Evolutionary conservation across 805 yeast species (phyloP).

Genomic region (Brettanomyces naardenensis): DNA sequence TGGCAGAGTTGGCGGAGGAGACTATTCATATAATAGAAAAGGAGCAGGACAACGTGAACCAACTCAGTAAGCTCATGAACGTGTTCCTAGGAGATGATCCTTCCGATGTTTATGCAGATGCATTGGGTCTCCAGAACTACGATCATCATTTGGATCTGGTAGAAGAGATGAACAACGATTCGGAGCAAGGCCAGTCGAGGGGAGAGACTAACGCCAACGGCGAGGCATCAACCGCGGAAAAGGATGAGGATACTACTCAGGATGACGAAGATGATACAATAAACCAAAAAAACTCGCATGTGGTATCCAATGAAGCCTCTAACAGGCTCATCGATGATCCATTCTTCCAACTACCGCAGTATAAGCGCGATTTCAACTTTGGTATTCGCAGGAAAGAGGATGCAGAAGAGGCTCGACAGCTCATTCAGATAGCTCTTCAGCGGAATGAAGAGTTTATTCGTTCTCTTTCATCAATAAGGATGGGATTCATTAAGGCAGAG

Average conservation of each 20-base stretch:
- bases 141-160: slow-evolving; percentile 49
- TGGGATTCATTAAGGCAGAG: slow-evolving; percentile 72
- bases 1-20: slow-evolving; percentile 58
- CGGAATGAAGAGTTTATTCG: slow-evolving; percentile 81
- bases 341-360: slow-evolving; percentile 57
- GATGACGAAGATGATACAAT: slow-evolving; percentile 9
- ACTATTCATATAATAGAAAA: slow-evolving; percentile 71
- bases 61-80: slow-evolving; percentile 63
- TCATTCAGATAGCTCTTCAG: slow-evolving; percentile 72
- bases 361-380: slow-evolving; percentile 37
- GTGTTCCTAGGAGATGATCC: slow-evolving; percentile 87
- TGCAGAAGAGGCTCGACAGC: slow-evolving; percentile 65
- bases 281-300: slow-evolving; percentile 1
- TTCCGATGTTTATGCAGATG: slow-evolving; percentile 51
- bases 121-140: slow-evolving; percentile 58
- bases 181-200: slow-evolving; percentile 5
- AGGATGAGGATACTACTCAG: slow-evolving; percentile 13
- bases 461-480: slow-evolving; percentile 64
- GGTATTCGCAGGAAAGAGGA: slow-evolving; percentile 42
- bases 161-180: slow-evolving; percentile 13
- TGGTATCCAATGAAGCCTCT: slow-evolving; percentile 4
- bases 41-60: slow-evolving; percentile 73
- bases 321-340: slow-evolving; percentile 35
- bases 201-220: slow-evolving; percentile 5
- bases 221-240: slow-evolving; percentile 1